A percentile compares a stretch with the other conserved stretches of the same genome.
These are phyloP conservation scores for Apiotrichum porosum DNA, from an alignment of 1,284 basidiomycete genomes.

Conservation along the genomic window DNA sequence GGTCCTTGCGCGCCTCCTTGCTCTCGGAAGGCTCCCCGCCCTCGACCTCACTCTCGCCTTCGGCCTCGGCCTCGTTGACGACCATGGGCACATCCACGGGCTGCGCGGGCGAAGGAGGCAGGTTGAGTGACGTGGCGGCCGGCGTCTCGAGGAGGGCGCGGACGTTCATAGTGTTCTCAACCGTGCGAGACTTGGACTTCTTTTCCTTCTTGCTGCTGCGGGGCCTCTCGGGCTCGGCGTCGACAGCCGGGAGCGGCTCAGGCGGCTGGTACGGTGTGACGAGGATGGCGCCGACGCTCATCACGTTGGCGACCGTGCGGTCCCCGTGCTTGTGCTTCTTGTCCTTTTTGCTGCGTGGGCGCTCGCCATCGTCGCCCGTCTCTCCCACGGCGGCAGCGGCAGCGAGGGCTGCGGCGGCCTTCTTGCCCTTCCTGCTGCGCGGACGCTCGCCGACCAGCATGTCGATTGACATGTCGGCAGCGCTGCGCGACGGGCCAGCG, in stretches of 20 bases:
- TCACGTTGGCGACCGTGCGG: background rate
- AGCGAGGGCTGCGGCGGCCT: background rate
- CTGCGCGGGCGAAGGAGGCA: background rate
- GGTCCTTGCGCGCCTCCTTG: no score
- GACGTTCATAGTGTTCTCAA: conserved; percentile 1
- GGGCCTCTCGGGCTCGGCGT: background rate
- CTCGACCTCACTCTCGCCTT: no score
- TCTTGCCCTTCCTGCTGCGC: background rate
- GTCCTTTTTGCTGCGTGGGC: background rate
- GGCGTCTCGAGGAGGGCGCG: background rate
- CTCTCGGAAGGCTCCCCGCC: no score
- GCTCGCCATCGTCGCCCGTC: background rate
- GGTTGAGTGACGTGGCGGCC: background rate
- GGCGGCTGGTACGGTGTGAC: background rate
- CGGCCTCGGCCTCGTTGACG: background rate
- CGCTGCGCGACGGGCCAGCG: conserved; percentile 1
- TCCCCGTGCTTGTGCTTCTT: background rate
- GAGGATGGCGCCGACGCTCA: background rate
- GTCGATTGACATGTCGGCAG: background rate
- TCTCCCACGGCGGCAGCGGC: no score
- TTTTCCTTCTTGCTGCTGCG: background rate
- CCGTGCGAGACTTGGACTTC: background rate
- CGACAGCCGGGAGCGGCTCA: background rate
- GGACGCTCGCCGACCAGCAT: background rate
- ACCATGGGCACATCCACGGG: background rate